Evolutionary conservation across 75 land plant genomes (phyloP), one percentile per base, ranked within the genome.

Genomic region (Adiantum capillusveneris): DNA sequence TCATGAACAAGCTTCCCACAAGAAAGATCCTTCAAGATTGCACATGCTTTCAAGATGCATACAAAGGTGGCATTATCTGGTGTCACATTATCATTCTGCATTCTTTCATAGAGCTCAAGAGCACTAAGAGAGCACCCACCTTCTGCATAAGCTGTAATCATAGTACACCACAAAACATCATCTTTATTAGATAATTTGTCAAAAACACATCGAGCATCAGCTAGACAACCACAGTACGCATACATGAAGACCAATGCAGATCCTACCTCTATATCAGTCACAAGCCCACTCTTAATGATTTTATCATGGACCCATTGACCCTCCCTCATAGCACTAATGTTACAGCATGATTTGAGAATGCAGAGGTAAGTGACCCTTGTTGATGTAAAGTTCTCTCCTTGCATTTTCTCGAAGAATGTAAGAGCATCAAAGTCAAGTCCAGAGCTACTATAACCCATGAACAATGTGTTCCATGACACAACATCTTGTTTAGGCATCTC

Each of bases 401-500:
- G 57, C 72, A 69, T 69, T 39, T 41, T 29, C 7, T 25, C 39
- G 42, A 69, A 69, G 36, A 69, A 58, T 1, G 12, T 22, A 25
- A 63, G 25, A 9, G 57, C 57, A n/a, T 62, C 24, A n/a, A 22
- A 58, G 13, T 11, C 60, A 59, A 71, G 39, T 44, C 75, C 70
- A 19, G 0, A 25, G 25, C 63, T 52, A 18, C 66, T 70, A 67
- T 76, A 83, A 0, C 79, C 77, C 65, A 63, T 64, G 26, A 83
- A 70, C 64, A 83, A 63, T 1, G 64, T 55, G 73, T 73, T 78
- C 76, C 76, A 75, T 18, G 79, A 72, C 20, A 83, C 79, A 29
- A 26, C 46, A 64, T 83, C 79, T 41, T 51, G 44, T 11, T 65
- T 26, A 0, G 72, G 69, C 75, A 44, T 52, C 31, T 53, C 31